Conservation (phyloP, 345 rosid species). For the Citrus medica region DNA sequence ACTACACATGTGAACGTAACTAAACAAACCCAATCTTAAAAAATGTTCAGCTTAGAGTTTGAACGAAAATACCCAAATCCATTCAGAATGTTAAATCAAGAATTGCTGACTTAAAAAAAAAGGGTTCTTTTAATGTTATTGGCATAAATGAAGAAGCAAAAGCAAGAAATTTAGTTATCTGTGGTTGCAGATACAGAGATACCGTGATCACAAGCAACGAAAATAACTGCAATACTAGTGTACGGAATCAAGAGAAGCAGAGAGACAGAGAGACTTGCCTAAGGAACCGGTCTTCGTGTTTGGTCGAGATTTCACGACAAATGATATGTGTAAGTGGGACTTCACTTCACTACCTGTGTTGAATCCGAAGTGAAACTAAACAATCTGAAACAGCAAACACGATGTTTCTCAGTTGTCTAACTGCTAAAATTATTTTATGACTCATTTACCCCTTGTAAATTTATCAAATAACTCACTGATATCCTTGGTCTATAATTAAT, state of each 20-base stretch:
- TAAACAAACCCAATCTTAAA: background rate
- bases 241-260: background rate
- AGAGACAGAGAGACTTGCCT: background rate
- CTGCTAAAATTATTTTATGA: background rate
- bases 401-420: background rate
- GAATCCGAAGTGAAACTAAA: background rate
- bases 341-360: background rate
- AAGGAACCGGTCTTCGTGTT: background rate
- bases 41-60: background rate
- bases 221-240: background rate
- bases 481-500: no score
- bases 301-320: background rate
- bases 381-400: background rate
- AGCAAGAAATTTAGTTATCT: background rate
- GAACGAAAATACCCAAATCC: no score
- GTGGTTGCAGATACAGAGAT: background rate
- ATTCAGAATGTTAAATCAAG: no score
- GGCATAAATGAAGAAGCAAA: background rate
- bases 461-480: no score
- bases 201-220: background rate
- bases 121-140: background rate
- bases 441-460: background rate
- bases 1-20: background rate
- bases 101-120: background rate
- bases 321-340: background rate